Base-by-base conservation (phyloP, 2,329 filamentous ascomycete species). In the Aspergillus glaucus region DNA sequence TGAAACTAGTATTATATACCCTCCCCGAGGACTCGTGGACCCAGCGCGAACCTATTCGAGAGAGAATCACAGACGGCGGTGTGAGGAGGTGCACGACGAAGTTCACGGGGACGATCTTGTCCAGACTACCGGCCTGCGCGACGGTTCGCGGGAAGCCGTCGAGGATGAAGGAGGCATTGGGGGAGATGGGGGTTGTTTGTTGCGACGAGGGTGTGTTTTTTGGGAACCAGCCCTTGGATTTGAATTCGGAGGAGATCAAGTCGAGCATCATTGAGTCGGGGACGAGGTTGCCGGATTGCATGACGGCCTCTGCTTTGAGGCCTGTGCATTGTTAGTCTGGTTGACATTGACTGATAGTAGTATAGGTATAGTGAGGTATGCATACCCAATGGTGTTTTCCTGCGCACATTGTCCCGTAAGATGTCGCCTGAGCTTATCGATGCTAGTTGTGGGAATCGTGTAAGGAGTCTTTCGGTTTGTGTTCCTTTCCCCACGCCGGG, bases 401-500 rank as follows among this genome's bases (percentile, higher is more conserved):
- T 85, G 72, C 93, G 86, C 63, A 98, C 92, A 85, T 97, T 95
- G 65, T 89, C 84, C 54, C 93, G 85, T 50, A 98, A 75, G 14
- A 98, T 76, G 69, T 98, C 92, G 52, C 93, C 93, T 3, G 93
- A 95, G 71, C 89, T 95, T 69, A 98, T 92, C 15, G 90, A 85
- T 46, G 88, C 86, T 43, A 98, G 77, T 64, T 96, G 87, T 3
- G 91, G 88, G 65, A 93, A 98, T 57, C 87, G 84, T 59, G 84
- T 77, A 58, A 97, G 84, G 54, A 98, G 77, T 53, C 93, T 84
- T 69, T 95, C 88, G 45, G 88, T 89, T 75, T 98, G 93, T 3
- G 93, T 98, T 54, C 92, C 93, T 71, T 98, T 98, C 54, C 93
- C 93, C 49, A 95, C 93, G 50, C 91, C 91, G n/a, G 93, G 93